Evolutionary conservation across 1,284 basidiomycete species (phyloP), one percentile per base, ranked within the genome.

Genomic region (Rhodotorula sp.): DNA sequence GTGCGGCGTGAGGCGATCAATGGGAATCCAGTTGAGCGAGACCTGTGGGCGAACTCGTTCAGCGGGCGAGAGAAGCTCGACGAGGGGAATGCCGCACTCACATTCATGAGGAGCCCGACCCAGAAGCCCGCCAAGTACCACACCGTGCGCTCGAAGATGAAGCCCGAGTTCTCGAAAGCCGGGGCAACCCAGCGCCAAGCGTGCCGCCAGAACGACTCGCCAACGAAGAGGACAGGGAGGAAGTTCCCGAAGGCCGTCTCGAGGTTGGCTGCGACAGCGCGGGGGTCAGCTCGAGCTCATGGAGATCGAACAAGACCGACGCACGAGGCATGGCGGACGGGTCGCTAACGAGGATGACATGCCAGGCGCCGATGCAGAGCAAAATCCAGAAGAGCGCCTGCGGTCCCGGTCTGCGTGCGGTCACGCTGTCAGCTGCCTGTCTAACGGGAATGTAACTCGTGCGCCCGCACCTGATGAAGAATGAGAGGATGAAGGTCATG

Each of bases 341-440:
- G 77, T 93, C 89, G 2, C 89, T 90, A 74, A 91, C 91, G 34
- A 94, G 83, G 2, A 86, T 83, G 67, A 92, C 83, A 75, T 94
- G 91, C 92, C 92, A 94, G 78, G 87, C 94, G 0, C 92, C 92
- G 56, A 93, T 87, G 81, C 87, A 91, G 4, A 92, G 86, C 24
- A 94, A 81, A 69, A 67, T 54, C 74, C 71, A 77, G 64, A 67
- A 78, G 51, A 75, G 73, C 6, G 68, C 64, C 16, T 64, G 64
- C 16, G 74, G 65, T 5, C 53, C 68, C 3, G 76, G 70, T 3
- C 72, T 73, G 60, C 26, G 15, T 2, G 26, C 4, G 20, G 20
- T 22, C 34, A 15, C 16, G 37, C 22, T 26, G 59, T 56, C 37
- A 62, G 52, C 28, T 15, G 24, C 26, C 4, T 18, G 15, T 3